These are phyloP conservation scores for Orbilia blumenaviensis DNA, from an alignment of 2,329 filamentous ascomycete species.

Conservation along the genomic window DNA sequence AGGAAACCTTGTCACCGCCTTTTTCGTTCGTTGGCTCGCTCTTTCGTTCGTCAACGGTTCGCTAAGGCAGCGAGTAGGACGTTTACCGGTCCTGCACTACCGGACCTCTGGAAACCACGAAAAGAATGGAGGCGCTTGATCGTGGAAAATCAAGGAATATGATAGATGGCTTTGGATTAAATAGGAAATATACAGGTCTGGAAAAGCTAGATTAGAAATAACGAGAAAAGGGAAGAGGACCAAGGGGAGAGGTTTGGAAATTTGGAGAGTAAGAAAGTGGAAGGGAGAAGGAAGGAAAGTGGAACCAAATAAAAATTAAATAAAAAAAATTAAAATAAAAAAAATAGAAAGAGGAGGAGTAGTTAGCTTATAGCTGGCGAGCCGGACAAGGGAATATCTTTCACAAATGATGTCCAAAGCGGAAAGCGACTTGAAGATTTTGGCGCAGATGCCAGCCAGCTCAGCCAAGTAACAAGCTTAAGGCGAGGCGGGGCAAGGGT, in stretches of 20 bases:
- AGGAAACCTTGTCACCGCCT: background rate
- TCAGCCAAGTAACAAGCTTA: background rate
- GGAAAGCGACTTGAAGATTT: conserved; percentile 2
- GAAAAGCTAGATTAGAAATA: no score
- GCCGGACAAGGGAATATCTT: background rate
- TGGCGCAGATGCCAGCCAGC: background rate
- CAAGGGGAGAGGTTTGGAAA: background rate
- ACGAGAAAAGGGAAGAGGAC: background rate
- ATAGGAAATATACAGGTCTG: no score
- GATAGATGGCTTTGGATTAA: no score
- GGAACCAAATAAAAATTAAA: background rate
- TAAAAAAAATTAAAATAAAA: background rate
- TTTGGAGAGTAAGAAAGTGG: background rate
- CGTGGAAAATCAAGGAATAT: no score
- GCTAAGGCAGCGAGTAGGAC: background rate
- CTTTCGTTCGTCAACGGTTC: no score
- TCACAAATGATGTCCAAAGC: background rate
- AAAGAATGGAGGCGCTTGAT: no score
- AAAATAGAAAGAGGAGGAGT: conserved; percentile 6
- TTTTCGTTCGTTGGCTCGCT: no score
- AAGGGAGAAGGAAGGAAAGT: background rate
- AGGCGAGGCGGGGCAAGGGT: no score
- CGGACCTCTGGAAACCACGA: no score
- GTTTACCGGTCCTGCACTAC: no score
- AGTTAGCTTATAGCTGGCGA: no score